phyloP scores from a whole-genome alignment of 2,329 filamentous ascomycete genomes.

The Fusarium subglutinans region DNA sequence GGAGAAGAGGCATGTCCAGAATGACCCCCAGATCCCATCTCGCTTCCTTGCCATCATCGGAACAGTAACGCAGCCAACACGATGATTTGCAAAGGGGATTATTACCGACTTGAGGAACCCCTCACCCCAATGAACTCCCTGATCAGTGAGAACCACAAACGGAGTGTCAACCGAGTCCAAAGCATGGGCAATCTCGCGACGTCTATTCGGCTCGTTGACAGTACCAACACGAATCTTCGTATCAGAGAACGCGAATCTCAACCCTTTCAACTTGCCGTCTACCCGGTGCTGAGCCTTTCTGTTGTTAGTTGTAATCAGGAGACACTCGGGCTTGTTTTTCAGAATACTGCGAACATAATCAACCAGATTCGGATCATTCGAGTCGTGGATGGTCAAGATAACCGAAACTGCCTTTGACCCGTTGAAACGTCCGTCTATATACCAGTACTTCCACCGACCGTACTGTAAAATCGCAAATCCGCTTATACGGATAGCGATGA shows the following conservation, averaged over 20 bases:
- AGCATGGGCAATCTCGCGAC: constrained; percentile 28
- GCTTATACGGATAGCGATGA: neutral
- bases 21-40: neutral
- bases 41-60: constrained; percentile 1
- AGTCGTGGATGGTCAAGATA: constrained; percentile 12
- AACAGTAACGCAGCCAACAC: constrained; percentile 18
- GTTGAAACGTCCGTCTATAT: neutral
- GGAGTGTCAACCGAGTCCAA: neutral
- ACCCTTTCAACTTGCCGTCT: neutral
- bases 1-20: constrained; percentile 9
- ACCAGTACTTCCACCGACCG: neutral
- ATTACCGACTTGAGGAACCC: constrained; percentile 13
- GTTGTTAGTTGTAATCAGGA: constrained; percentile 6
- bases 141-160: constrained; percentile 24
- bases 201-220: constrained; percentile 19
- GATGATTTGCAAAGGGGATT: constrained; percentile 2
- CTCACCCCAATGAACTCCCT: constrained; percentile 19
- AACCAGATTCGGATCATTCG: neutral
- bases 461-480: neutral
- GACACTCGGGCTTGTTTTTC: neutral
- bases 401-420: neutral
- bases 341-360: constrained; percentile 11
- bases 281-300: neutral
- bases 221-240: constrained; percentile 29
- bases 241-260: neutral